Conservation (phyloP, 2,329 filamentous ascomycete genomes). For the Coniochaeta ligniaria region DNA sequence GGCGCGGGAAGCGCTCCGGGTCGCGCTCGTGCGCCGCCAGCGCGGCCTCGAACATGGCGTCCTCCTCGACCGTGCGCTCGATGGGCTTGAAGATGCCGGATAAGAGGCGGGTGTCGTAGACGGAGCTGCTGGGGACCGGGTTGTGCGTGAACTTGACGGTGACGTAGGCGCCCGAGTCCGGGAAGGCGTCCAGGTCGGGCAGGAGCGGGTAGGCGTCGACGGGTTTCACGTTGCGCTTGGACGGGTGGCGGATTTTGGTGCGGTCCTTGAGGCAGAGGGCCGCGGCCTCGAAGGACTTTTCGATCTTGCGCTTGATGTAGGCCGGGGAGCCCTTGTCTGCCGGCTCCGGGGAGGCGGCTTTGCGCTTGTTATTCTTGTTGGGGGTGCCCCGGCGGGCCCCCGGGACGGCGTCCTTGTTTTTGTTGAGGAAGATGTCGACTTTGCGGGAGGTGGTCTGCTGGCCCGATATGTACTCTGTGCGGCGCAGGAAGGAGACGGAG, state of each 20-base stretch:
- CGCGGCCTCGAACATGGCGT: conserved; percentile 41
- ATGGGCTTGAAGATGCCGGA: conserved; percentile 55
- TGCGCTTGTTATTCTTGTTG: conserved; percentile 30
- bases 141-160: conserved; percentile 63
- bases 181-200: conserved; percentile 62
- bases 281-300: conserved; percentile 51
- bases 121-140: conserved; percentile 44
- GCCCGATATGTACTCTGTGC: conserved; percentile 89
- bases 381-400: too few relatives aligned
- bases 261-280: conserved; percentile 46
- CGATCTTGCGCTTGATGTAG: conserved; percentile 62
- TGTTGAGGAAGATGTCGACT: conserved; percentile 25
- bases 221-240: conserved; percentile 49
- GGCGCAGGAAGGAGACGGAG: conserved; percentile 85
- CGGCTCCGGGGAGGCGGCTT: conserved; percentile 42
- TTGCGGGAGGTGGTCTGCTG: conserved; percentile 38
- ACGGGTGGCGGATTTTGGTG: conserved; percentile 48
- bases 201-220: conserved; percentile 55
- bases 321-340: conserved; percentile 52
- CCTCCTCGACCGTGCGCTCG: conserved; percentile 46
- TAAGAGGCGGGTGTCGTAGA: conserved; percentile 55
- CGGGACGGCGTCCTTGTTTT: conserved; percentile 7
- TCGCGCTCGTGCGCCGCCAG: conserved; percentile 49
- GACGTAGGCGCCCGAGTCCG: conserved; percentile 62
- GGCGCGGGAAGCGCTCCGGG: conserved; percentile 46